Evolutionary conservation across 768 basidiomycete species (phyloP), one percentile per base, ranked within the genome.

Genomic region (Daedalea quercina): DNA sequence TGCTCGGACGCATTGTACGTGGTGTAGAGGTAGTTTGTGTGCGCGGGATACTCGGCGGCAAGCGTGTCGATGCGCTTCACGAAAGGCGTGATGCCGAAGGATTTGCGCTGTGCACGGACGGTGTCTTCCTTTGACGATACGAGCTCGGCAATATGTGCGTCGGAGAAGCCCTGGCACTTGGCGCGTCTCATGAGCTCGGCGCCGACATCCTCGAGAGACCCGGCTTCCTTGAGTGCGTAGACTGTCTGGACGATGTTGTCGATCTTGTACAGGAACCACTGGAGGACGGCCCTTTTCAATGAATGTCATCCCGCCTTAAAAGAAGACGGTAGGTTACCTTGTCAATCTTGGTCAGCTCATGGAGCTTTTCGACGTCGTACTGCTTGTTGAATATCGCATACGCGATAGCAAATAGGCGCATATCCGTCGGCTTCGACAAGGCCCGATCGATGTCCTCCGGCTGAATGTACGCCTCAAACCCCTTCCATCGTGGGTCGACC

Each of bases 51-150:
- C 70, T 99, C 96, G 54, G 96, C 96, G 25, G 96, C 96, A 54
- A 99, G 82, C 12, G 96, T 99, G 70, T 99, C 96, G 70, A 99
- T 98, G 59, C 94, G 90, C 73, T 99, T 99, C 68, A 99, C 96
- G 70, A 94, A 98, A 34, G 96, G 96, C 4, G 87, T 95, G 63
- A 99, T 82, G 41, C 85, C 82, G 59, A 90, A 75, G 2, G 83
- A 79, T 73, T 98, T 98, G 59, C 96, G 85, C 66, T 85, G 77
- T 0, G 83, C 81, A 53, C 96, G 92, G 46, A 96, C 87, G 19
- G 73, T 69, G 51, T 83, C 84, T 69, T 97, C 94, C 13, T 78
- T 80, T 17, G 82, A 77, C 35, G 75, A 74, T 56, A 92, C 69
- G 35, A 97, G 77, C 55, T 89, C 85, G 19, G 91, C 86, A 57